Base-by-base conservation (phyloP, 768 basidiomycete genomes). In the Psilocybe cyanescens region DNA sequence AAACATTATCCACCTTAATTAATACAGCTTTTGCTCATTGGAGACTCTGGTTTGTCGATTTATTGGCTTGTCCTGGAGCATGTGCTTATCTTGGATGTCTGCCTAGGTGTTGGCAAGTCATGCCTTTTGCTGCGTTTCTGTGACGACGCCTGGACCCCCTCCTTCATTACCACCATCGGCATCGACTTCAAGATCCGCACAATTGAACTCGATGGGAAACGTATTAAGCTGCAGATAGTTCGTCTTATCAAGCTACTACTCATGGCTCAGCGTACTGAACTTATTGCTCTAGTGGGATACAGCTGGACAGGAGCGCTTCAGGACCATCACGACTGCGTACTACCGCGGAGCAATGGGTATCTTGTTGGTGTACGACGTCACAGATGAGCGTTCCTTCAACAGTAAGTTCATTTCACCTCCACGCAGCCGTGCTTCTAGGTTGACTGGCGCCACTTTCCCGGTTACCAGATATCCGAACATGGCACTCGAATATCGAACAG, bases 171-270 rank as follows among this genome's bases (percentile, higher is more conserved):
- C 59, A 99, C 97, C 59, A 99, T 99, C 75, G 97, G 97, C 61
- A 96, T 98, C 68, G 95, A 97, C 86, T 97, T 97, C 85, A 97
- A 96, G 89, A 99, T 99, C 78, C 89, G 97, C 35, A 98, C 96
- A 55, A 98, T 99, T 74, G 96, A 99, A 75, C 85, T 99, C 53
- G 97, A 99, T 69, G 97, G 97, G 44, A 98, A 98, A 80, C 88
- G 94, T 48, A 95, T 98, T 75, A 99, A 99, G 79, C 85, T 99
- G n/a, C 97, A 99, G 77, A 99, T 99, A 74, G 96, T 97, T 65
- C 67, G 92, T 84, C 28, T 8, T 49, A 19, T 53, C 7, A 9
- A 14, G 24, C 24, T 33, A 17, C 44, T 31, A 44, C 4, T 8
- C 31, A 24, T 3, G 28, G 33, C 57, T 31, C 55, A 44, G 19